phyloP scores from a whole-genome alignment of 768 basidiomycete genomes.

The Mycena epipterygia region DNA sequence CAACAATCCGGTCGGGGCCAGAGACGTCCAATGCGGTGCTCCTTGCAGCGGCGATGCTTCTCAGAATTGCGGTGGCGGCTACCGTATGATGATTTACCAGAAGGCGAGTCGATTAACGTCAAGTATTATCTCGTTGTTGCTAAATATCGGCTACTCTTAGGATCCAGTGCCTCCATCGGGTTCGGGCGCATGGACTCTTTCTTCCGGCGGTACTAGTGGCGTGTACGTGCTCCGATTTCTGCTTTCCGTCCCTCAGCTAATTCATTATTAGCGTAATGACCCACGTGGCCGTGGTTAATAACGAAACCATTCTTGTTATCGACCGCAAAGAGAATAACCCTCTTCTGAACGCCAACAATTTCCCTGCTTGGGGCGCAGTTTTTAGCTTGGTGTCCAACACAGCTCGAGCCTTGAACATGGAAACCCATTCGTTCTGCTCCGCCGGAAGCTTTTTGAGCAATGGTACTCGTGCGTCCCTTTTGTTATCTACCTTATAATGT shows the following conservation, averaged over 20 bases:
- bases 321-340: conserved; percentile 33
- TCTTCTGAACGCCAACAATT: conserved; percentile 9
- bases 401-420: conserved; percentile 11
- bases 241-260: neutral
- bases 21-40: conserved; percentile 13
- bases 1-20: conserved; percentile 25
- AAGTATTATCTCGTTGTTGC: neutral
- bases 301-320: conserved; percentile 30
- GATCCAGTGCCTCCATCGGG: conserved; percentile 16
- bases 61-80: conserved; percentile 24
- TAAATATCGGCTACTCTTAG: neutral
- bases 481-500: neutral
- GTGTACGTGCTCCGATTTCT: conserved; percentile 12
- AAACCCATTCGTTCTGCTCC: conserved; percentile 30
- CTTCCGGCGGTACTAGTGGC: conserved; percentile 29
- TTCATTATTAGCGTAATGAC: conserved; percentile 24
- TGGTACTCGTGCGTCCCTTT: conserved; percentile 50
- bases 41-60: conserved; percentile 27
- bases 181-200: conserved; percentile 19
- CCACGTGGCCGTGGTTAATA: conserved; percentile 28
- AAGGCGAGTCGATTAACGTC: neutral
- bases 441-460: conserved; percentile 56
- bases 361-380: conserved; percentile 29
- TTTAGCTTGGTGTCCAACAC: conserved; percentile 25
- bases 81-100: conserved; percentile 27